These are phyloP conservation scores for Rhodotorula toruloides DNA, from an alignment of 768 basidiomycete species.

Conservation along the genomic window DNA sequence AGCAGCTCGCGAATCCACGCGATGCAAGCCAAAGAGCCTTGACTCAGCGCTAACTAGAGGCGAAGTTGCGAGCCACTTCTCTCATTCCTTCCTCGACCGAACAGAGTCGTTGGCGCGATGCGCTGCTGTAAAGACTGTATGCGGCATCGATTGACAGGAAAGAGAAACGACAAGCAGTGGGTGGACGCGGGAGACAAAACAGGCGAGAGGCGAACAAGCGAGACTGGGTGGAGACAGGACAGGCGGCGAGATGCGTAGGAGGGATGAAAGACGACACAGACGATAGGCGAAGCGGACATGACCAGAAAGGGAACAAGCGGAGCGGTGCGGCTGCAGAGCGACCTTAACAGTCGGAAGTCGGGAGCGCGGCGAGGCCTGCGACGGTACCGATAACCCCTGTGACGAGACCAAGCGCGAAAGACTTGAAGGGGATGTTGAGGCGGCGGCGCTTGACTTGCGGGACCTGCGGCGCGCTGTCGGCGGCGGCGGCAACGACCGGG, in stretches of 20 bases:
- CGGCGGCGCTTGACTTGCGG: constrained; percentile 22
- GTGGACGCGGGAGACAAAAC: neutral
- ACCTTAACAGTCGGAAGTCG: too few relatives aligned
- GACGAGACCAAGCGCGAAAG: constrained; percentile 9
- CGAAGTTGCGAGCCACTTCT: too few relatives aligned
- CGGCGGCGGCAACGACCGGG: neutral
- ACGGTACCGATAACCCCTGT: constrained; percentile 12
- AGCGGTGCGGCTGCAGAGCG: neutral
- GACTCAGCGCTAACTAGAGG: too few relatives aligned
- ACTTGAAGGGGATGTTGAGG: neutral
- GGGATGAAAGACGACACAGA: neutral
- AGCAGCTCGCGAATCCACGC: too few relatives aligned
- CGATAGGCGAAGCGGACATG: neutral
- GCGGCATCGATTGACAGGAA: neutral
- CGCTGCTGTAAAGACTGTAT: neutral
- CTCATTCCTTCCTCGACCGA: too few relatives aligned
- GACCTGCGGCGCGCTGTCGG: neutral
- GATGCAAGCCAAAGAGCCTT: too few relatives aligned
- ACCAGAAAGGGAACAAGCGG: neutral
- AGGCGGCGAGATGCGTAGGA: neutral
- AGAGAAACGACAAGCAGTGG: neutral
- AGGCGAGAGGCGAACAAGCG: neutral
- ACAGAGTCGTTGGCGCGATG: too few relatives aligned
- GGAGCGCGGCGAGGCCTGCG: constrained; percentile 15
- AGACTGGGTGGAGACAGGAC: neutral